Base-by-base conservation (phyloP, 2,329 filamentous ascomycete species). In the Aspergillus sp. region DNA sequence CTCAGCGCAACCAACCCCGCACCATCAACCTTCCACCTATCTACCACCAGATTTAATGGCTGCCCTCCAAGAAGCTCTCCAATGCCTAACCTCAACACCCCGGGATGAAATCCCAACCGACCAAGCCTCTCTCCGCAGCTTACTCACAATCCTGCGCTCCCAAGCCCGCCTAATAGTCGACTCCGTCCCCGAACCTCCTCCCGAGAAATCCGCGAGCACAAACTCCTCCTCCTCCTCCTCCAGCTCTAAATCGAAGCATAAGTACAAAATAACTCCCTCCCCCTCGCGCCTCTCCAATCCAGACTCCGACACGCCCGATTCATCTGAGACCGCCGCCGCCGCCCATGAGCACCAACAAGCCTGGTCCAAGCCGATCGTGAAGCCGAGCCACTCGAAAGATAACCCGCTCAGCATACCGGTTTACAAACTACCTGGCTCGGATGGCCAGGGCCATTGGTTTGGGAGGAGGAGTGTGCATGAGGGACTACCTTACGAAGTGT, bases 401-500 rank as follows among this genome's bases (percentile, higher is more conserved):
- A 95, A 96, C 68, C 89, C 91, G 0, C 79, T 91, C 8, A 86
- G 83, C 0, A 87, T 97, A 61, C 82, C 81, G 55, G 86, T 97
- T 22, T 96, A 89, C 77, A 96, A 96, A 73, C 82, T 95, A 59
- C 78, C 82, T 0, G 85, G 88, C 2, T 88, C 90, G 66, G 93
- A 98, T 73, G 87, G 91, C 39, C 88, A 88, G 63, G 93, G 93
- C 2, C 82, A 89, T 7, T 98, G 93, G 93, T 98, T 97, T 74
- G 91, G 91, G 22, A 80, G 93, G 55, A 81, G 89, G 49, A 96
- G 91, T 70, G 81, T 96, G 19, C 92, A 97, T 68, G 86, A 89
- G 65, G 90, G 88, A 0, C 72, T 96, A 19, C 81, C 86, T 0
- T 96, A 96, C 72, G 82, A 84, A 19, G 87, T 85, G 70, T 96